Evolutionary conservation across 1,284 basidiomycete species (phyloP).

Genomic region (Inonotus obliquus): DNA sequence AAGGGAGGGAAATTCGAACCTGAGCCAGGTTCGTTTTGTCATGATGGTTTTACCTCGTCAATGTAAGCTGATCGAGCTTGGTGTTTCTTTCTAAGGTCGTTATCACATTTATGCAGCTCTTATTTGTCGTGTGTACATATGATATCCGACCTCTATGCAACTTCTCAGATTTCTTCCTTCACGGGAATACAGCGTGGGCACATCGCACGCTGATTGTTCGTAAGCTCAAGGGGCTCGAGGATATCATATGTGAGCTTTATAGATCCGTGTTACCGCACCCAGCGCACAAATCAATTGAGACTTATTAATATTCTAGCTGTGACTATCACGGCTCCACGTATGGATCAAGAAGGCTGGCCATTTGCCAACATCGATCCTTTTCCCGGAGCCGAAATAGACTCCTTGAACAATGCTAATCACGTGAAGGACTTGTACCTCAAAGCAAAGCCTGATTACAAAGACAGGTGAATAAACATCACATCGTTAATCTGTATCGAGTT

Average conservation of each 20-base stretch:
- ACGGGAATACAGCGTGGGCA: slow-evolving; percentile 96
- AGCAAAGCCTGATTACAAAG: slow-evolving; percentile 65
- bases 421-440: slow-evolving; percentile 84
- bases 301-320: slow-evolving; percentile 45
- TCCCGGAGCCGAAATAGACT: slow-evolving; percentile 69
- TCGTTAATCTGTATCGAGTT: not conserved
- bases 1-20: slow-evolving; percentile 74
- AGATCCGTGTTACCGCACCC: not conserved
- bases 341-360: slow-evolving; percentile 85
- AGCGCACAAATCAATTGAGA: not conserved
- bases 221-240: slow-evolving; percentile 88
- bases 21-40: slow-evolving; percentile 59
- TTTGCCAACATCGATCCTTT: slow-evolving; percentile 72
- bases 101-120: slow-evolving; percentile 80
- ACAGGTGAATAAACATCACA: slow-evolving; percentile 42
- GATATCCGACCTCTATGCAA: too few relatives aligned
- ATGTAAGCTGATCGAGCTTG: not conserved
- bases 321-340: slow-evolving; percentile 79
- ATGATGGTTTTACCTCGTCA: not conserved
- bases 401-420: slow-evolving; percentile 64
- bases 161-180: too few relatives aligned
- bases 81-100: not conserved
- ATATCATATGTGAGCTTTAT: slow-evolving; percentile 62
- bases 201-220: slow-evolving; percentile 86
- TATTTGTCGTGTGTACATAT: slow-evolving; percentile 69